These are phyloP conservation scores for Rubroboletus pulcherrimus DNA, from an alignment of 768 basidiomycete species.

Conservation along the genomic window DNA sequence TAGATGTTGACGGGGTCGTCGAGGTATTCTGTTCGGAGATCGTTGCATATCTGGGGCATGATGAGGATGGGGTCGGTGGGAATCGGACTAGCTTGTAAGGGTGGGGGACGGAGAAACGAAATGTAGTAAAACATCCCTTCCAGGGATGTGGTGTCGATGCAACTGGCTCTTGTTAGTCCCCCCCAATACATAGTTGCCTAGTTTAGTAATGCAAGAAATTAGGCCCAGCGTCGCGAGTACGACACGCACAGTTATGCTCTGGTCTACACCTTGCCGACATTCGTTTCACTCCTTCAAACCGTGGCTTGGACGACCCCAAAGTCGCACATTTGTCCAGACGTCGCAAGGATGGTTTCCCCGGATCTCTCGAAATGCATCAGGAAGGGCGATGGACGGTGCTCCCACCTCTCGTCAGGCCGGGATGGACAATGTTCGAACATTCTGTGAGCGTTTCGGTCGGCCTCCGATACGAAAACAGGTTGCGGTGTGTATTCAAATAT, in stretches of 20 bases:
- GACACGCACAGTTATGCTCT: constrained; percentile 15
- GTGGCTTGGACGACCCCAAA: constrained; percentile 6
- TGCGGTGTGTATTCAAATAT: constrained; percentile 36
- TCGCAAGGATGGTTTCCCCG: constrained; percentile 23
- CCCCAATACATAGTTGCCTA: background rate
- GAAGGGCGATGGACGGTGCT: background rate
- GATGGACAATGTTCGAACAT: constrained; percentile 34
- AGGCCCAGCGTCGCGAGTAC: background rate
- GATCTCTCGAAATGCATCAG: constrained; percentile 14
- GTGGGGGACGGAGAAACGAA: constrained; percentile 86
- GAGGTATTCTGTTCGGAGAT: constrained; percentile 77
- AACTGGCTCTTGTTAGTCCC: too few species aligned
- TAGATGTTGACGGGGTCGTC: constrained; percentile 56
- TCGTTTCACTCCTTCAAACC: constrained; percentile 17
- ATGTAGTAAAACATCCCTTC: constrained; percentile 77
- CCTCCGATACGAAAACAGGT: constrained; percentile 54
- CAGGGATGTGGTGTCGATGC: too few species aligned
- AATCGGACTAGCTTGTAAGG: constrained; percentile 43
- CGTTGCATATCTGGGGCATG: constrained; percentile 86
- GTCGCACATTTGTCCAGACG: constrained; percentile 23
- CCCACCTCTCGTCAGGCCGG: constrained; percentile 35
- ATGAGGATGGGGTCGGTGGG: constrained; percentile 45
- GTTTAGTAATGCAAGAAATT: background rate
- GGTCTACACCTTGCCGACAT: constrained; percentile 17
- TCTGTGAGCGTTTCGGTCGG: constrained; percentile 43